These are phyloP conservation scores for Pichia membranifaciens DNA, from an alignment of 805 yeast species.

Conservation along the genomic window DNA sequence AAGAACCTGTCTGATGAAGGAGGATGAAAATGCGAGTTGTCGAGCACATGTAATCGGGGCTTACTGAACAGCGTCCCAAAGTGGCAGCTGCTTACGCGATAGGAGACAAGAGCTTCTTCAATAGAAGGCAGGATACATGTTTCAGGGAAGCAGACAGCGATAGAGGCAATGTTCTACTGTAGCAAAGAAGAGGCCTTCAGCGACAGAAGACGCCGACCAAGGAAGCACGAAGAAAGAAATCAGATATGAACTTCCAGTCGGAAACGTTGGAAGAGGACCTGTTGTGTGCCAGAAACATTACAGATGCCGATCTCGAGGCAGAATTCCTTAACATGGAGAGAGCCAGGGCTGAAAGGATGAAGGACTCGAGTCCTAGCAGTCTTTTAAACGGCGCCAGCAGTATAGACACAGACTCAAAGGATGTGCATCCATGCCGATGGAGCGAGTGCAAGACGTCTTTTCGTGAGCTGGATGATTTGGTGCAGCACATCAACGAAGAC, in stretches of 20 bases:
- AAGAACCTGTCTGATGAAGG: too few species aligned
- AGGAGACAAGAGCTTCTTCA: background rate
- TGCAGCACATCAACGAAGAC: constrained; percentile 34
- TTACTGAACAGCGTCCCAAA: constrained; percentile 3
- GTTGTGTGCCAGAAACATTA: constrained; percentile 1
- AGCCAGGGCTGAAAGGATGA: constrained; percentile 7
- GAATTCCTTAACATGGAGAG: constrained; percentile 22
- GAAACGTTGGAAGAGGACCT: constrained; percentile 2
- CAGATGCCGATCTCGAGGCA: constrained; percentile 20
- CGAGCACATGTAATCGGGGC: background rate
- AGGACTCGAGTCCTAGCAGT: background rate
- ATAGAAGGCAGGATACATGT: background rate
- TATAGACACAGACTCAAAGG: constrained; percentile 6
- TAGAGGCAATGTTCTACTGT: too few species aligned
- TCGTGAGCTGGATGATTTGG: constrained; percentile 33
- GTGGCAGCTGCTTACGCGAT: background rate
- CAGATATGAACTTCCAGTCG: constrained; percentile 9
- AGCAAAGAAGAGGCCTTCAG: too few species aligned
- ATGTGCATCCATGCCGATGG: constrained; percentile 33
- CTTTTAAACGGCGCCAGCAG: constrained; percentile 1
- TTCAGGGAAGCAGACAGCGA: too few species aligned
- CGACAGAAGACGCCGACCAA: too few species aligned
- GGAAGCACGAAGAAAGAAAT: background rate
- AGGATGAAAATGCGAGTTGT: too few species aligned
- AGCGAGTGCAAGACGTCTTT: constrained; percentile 29